These are phyloP conservation scores for Hemisphaericaspora subhashii DNA, from an alignment of 1,139 yeast genomes.

Conservation along the genomic window DNA sequence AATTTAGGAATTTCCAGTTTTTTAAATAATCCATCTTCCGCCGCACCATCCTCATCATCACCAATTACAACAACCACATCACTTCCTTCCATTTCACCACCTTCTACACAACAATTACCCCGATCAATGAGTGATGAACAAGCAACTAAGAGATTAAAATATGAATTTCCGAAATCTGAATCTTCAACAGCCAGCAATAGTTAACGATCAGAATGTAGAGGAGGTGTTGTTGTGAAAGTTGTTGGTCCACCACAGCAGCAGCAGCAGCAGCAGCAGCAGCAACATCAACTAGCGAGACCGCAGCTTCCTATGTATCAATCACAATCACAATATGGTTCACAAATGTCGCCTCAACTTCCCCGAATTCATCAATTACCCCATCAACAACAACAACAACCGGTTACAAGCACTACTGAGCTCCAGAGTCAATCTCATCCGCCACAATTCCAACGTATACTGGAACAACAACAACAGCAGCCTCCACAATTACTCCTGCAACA, in stretches of 20 bases:
- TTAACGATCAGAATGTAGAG: too few species aligned
- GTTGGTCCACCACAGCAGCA: conserved; percentile 6
- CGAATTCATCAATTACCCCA: conserved; percentile 4
- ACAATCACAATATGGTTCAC: conserved; percentile 4
- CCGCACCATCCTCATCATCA: conserved; percentile 3
- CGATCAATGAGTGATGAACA: conserved; percentile 4
- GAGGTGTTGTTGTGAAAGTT: too few species aligned
- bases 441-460: background rate
- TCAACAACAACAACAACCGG: background rate
- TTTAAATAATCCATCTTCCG: conserved; percentile 8
- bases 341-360: conserved; percentile 3
- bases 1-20: conserved; percentile 7
- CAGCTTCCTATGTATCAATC: conserved; percentile 1
- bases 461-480: background rate
- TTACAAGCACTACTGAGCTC: too few species aligned
- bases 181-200: too few species aligned
- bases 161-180: background rate
- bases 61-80: conserved; percentile 12
- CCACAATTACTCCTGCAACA: conserved; percentile 8
- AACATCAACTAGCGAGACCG: conserved; percentile 3
- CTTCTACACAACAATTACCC: background rate
- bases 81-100: conserved; percentile 6
- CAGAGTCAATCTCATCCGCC: background rate
- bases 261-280: conserved; percentile 8
- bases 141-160: conserved; percentile 5